phyloP scores from a whole-genome alignment of 1,284 basidiomycete genomes.

The Trametes hirsuta region DNA sequence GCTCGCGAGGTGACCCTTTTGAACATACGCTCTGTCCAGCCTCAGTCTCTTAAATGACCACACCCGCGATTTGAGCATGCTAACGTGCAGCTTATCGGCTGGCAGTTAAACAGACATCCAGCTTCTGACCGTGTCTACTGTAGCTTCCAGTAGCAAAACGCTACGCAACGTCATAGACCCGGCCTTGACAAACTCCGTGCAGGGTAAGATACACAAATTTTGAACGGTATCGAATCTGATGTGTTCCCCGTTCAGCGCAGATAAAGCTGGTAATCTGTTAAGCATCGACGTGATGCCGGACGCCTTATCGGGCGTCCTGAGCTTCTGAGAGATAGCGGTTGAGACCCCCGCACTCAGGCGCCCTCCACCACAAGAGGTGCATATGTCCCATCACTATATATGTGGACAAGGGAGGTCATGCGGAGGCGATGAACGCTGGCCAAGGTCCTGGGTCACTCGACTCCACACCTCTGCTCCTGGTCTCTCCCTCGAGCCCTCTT shows the following conservation, averaged over 20 bases:
- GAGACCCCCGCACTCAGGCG: not conserved
- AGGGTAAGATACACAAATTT: not conserved
- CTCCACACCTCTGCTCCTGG: not conserved
- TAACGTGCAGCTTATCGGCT: no score
- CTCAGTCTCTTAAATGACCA: no score
- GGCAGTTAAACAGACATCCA: no score
- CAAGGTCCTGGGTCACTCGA: constrained; percentile 6
- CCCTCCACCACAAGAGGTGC: not conserved
- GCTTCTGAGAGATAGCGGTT: constrained; percentile 19
- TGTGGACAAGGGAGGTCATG: not conserved
- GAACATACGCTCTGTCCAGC: no score
- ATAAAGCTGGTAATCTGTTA: constrained; percentile 16
- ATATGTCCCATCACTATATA: constrained; percentile 15
- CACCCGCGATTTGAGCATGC: no score
- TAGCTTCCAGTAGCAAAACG: no score
- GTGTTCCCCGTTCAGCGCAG: constrained; percentile 5
- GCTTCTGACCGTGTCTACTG: no score
- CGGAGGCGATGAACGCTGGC: constrained; percentile 1
- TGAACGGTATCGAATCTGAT: not conserved
- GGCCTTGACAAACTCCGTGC: not conserved
- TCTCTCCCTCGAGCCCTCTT: not conserved
- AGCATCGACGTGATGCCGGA: constrained; percentile 3
- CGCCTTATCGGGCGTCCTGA: constrained; percentile 10
- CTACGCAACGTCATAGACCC: no score
- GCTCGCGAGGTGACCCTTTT: no score